Evolutionary conservation across 1,139 yeast genomes (phyloP).

Genomic region (Blastobotrys capitulatus): DNA sequence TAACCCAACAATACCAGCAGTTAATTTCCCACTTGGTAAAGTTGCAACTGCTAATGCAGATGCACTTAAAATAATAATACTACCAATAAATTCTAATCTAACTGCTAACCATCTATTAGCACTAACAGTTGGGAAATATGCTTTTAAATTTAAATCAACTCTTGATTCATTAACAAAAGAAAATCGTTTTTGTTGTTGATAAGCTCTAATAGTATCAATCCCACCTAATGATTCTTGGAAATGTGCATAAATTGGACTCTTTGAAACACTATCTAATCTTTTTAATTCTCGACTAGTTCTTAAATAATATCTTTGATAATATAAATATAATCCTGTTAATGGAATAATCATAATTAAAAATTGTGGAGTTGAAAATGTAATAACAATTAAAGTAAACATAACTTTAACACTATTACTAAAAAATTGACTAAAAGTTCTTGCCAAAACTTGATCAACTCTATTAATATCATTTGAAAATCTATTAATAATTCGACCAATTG

Average conservation of each 20-base stretch:
- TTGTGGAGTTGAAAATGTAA: conserved; percentile 84
- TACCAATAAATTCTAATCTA: conserved; percentile 84
- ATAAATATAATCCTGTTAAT: conserved; percentile 62
- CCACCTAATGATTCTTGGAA: conserved; percentile 95
- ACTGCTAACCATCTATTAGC: conserved; percentile 98
- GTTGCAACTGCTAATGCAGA: conserved; percentile 75
- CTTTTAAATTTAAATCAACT: conserved; percentile 81
- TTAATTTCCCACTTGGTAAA: conserved; percentile 58
- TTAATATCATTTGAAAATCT: conserved; percentile 92
- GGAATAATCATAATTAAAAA: conserved; percentile 70
- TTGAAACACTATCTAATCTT: conserved; percentile 87
- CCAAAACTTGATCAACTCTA: conserved; percentile 82
- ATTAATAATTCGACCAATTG: conserved; percentile 89
- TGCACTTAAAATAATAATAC: conserved; percentile 77
- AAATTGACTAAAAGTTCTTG: conserved; percentile 79
- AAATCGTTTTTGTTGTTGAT: conserved; percentile 70
- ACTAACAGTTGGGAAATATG: conserved; percentile 88
- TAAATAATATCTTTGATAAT: conserved; percentile 85
- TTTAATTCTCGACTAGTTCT: conserved; percentile 85
- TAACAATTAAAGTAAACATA: conserved; percentile 74
- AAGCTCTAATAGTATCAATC: conserved; percentile 85
- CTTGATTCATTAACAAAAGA: conserved; percentile 65
- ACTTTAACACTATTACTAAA: conserved; percentile 70
- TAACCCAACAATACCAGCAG: conserved; percentile 90
- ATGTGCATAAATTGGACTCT: conserved; percentile 93